Percentiles rank a stretch among this genome's conserved stretches.
phyloP scores from a whole-genome alignment of 306 rosid genomes.

The Prunus davidiana region DNA sequence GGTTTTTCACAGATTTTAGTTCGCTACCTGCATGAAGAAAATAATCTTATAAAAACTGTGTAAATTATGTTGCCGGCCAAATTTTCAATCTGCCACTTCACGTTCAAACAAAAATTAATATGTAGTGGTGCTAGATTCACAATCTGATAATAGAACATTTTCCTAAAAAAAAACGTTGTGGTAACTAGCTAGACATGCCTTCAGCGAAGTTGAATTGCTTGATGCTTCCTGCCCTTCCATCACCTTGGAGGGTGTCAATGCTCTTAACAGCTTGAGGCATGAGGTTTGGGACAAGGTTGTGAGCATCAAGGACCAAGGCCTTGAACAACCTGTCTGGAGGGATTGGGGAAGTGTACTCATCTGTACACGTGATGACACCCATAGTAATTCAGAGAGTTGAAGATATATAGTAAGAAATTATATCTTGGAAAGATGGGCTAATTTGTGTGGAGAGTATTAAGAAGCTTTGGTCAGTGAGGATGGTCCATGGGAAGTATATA shows the following conservation, averaged over 20 bases:
- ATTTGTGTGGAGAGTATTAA: no score
- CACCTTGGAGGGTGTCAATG: constrained; percentile 29
- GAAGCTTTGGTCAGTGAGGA: no score
- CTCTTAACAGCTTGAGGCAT: constrained; percentile 16
- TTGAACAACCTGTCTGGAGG: constrained; percentile 34
- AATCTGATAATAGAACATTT: background rate
- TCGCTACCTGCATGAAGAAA: constrained; percentile 5
- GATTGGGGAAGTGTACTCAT: constrained; percentile 10
- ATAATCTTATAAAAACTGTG: background rate
- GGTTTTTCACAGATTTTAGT: constrained; percentile 10
- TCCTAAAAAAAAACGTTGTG: background rate
- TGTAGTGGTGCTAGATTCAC: background rate
- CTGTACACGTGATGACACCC: constrained; percentile 27
- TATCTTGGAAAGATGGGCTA: background rate
- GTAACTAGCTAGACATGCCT: constrained; percentile 11
- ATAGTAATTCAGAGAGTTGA: background rate
- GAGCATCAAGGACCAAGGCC: constrained; percentile 32
- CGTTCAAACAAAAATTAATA: background rate
- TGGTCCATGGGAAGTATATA: background rate
- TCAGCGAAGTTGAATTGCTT: constrained; percentile 27
- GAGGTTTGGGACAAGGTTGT: constrained; percentile 34
- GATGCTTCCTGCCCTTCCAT: constrained; percentile 40
- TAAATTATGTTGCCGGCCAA: background rate
- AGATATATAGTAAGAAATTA: background rate
- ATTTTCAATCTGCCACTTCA: background rate